Percentiles rank a stretch among this genome's conserved stretches.
Evolutionary conservation across 495 filamentous ascomycete genomes (phyloP).

Genomic region (Aspergillus carlsbadensis): DNA sequence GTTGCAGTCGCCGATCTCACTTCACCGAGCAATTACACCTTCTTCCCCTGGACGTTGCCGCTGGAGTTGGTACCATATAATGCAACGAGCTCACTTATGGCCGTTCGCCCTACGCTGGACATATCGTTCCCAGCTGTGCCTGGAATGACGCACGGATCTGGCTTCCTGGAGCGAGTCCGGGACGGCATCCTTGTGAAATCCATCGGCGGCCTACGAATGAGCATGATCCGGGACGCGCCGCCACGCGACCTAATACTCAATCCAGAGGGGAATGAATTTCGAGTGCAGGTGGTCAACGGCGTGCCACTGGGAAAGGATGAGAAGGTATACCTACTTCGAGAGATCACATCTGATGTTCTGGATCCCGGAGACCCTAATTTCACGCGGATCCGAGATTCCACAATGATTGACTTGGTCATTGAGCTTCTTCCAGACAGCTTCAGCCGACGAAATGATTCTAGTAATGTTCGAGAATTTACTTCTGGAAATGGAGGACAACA

Average conservation of each 20-base stretch:
- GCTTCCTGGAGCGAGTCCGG: constrained; percentile 56
- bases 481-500: constrained; percentile 20
- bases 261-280: constrained; percentile 48
- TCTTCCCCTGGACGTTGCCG: constrained; percentile 92
- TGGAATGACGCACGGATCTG: constrained; percentile 53
- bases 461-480: constrained; percentile 31
- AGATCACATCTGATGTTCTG: constrained; percentile 69
- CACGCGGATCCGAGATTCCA: constrained; percentile 68
- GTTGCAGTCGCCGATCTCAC: constrained; percentile 56
- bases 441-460: constrained; percentile 40
- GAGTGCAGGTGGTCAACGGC: constrained; percentile 76
- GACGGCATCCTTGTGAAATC: constrained; percentile 80
- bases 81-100: constrained; percentile 67
- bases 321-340: constrained; percentile 76
- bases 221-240: constrained; percentile 69
- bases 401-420: constrained; percentile 69
- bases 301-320: constrained; percentile 85
- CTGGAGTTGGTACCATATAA: constrained; percentile 68
- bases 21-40: constrained; percentile 74
- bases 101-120: constrained; percentile 62
- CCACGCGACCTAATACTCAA: constrained; percentile 32
- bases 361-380: constrained; percentile 79
- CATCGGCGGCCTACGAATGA: constrained; percentile 74
- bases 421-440: constrained; percentile 49
- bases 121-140: constrained; percentile 76